Evolutionary conservation across 257 asterid species (phyloP), one percentile per base, ranked within the genome.

Genomic region (Ocimum tenuiflorum): DNA sequence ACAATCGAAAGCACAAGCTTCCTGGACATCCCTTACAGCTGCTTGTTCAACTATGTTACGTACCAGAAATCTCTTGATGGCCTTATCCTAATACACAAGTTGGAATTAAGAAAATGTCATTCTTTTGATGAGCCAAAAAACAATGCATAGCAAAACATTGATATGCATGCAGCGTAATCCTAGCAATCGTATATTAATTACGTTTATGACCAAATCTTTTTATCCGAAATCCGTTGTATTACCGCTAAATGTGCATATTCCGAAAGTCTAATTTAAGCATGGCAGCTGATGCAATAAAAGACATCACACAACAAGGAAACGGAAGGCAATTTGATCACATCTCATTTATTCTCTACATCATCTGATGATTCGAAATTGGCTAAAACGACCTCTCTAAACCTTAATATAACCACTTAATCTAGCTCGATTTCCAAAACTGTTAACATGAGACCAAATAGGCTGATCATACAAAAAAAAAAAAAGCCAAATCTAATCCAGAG

Each of bases 31-130:
- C 73, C 97, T 87, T 0, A 89, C 97, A 13, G 97, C 97, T 63
- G 97, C 97, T 72, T 89, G 97, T 71, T 89, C 97, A 62, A 89
- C 95, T 33, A 89, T 89, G 85, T 89, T 89, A 54, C 97, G 84
- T 51, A 89, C 97, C 14, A 87, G 77, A 58, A 89, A 89, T 71
- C 97, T 89, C 86, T 89, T 89, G 79, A 89, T 89, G 24, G 97
- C 88, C 76, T 89, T 89, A 78, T 89, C 97, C 95, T 89, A 49
- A 8, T 33, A 42, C 36, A 47, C 1, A 49, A 33, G 11, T 4
- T 55, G 24, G 9, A 7, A 50, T 9, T 56, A 46, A 23, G 2
- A 19, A 17, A 11, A 38, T 12, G 3, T 1, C 19, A 19, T 0
- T 12, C 29, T 35, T 35, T 3, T 17, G 13, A 18, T 18, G 15